phyloP scores from a whole-genome alignment of 805 yeast species.

The Nakazawaea wyomingensis region DNA sequence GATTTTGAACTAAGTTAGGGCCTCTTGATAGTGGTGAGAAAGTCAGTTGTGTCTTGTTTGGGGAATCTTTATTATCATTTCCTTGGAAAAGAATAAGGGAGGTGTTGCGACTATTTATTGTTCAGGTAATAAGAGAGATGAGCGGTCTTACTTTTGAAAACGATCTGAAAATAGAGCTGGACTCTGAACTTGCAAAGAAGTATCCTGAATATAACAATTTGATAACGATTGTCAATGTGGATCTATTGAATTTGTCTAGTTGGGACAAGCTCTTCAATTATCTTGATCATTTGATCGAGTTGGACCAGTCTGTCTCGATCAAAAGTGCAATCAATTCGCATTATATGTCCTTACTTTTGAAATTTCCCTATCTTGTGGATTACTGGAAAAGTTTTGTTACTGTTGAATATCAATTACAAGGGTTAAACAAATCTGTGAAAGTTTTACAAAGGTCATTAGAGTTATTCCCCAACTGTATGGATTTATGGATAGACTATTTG shows the following conservation, averaged over 20 bases:
- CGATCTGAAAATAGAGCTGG: not conserved
- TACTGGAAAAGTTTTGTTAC: constrained; percentile 63
- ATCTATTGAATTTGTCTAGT: not conserved
- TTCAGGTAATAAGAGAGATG: not conserved
- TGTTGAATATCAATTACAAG: constrained; percentile 50
- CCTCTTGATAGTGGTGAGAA: not conserved
- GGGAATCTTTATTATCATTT: no score
- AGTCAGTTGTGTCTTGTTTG: no score
- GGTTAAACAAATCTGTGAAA: constrained; percentile 43
- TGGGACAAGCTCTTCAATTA: constrained; percentile 23
- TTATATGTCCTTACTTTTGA: constrained; percentile 37
- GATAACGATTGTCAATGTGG: not conserved
- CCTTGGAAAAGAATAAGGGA: no score
- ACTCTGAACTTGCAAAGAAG: not conserved
- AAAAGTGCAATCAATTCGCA: constrained; percentile 21
- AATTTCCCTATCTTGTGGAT: constrained; percentile 54
- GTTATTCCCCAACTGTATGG: constrained; percentile 53
- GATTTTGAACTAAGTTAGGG: not conserved
- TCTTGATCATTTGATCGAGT: constrained; percentile 12
- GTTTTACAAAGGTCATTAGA: constrained; percentile 40
- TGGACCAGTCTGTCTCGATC: constrained; percentile 12
- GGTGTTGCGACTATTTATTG: no score
- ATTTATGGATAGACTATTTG: constrained; percentile 64
- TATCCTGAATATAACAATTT: constrained; percentile 6
- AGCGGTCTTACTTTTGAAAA: not conserved